Conservation (phyloP, 805 yeast genomes). For the Limtongia smithiae region DNA sequence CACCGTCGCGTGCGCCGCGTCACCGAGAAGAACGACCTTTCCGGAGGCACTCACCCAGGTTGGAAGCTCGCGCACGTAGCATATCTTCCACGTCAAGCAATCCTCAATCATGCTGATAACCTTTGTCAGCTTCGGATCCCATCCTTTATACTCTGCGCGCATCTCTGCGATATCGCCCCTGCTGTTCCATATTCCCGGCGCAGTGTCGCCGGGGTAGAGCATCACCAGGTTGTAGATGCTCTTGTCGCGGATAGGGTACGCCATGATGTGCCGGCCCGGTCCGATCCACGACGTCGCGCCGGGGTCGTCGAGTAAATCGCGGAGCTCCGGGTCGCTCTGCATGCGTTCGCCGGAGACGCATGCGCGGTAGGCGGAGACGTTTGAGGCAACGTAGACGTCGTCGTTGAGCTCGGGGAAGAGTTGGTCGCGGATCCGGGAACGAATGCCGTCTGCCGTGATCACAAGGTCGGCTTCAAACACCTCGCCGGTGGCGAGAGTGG, state of each 20-base stretch:
- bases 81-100: conserved; percentile 33
- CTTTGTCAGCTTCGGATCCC: conserved; percentile 34
- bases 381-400: conserved; percentile 4
- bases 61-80: conserved; percentile 31
- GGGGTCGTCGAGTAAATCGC: conserved; percentile 6
- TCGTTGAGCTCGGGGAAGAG: conserved; percentile 1
- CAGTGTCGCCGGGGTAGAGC: conserved; percentile 10
- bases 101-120: conserved; percentile 28
- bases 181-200: conserved; percentile 1
- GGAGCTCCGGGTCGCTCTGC: conserved; percentile 9
- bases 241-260: conserved; percentile 6
- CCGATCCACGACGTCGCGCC: conserved; percentile 15
- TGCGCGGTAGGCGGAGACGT: conserved; percentile 9
- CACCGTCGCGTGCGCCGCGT: conserved; percentile 40
- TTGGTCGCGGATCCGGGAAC: not conserved
- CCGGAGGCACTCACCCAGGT: conserved; percentile 34
- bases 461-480: conserved; percentile 12
- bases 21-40: conserved; percentile 37
- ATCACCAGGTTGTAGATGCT: conserved; percentile 11
- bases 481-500: not conserved
- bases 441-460: conserved; percentile 19
- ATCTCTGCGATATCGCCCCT: conserved; percentile 30
- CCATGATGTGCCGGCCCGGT: conserved; percentile 13
- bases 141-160: conserved; percentile 27
- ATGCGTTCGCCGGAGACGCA: not conserved